phyloP scores from a whole-genome alignment of 2,329 filamentous ascomycete genomes.

The Botrytis pseudocinerea region DNA sequence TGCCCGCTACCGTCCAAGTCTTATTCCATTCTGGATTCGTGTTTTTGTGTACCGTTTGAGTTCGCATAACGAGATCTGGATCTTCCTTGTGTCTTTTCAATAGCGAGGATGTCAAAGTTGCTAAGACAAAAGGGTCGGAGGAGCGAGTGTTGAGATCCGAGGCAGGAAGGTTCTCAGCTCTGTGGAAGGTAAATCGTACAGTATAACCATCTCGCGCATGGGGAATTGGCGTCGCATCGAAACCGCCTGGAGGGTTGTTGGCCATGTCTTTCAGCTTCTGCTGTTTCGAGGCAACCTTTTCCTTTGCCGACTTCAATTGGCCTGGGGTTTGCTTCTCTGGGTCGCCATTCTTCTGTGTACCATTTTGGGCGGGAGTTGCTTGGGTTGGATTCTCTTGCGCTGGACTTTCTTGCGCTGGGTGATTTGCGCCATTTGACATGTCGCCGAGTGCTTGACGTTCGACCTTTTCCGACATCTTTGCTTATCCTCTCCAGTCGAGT shows the following conservation, averaged over 20 bases:
- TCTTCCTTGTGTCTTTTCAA: slow-evolving; percentile 83
- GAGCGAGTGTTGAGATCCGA: slow-evolving; percentile 76
- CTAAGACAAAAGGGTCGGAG: slow-evolving; percentile 80
- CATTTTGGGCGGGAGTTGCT: background rate
- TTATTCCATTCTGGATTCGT: slow-evolving; percentile 80
- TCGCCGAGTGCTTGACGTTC: slow-evolving; percentile 3
- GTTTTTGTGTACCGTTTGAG: slow-evolving; percentile 69
- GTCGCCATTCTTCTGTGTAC: background rate
- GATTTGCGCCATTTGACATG: background rate
- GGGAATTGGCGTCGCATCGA: slow-evolving; percentile 76
- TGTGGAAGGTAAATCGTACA: slow-evolving; percentile 79
- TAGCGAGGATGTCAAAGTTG: slow-evolving; percentile 68
- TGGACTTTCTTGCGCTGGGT: background rate
- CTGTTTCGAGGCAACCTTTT: slow-evolving; percentile 39
- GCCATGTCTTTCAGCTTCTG: slow-evolving; percentile 39
- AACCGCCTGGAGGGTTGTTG: slow-evolving; percentile 59
- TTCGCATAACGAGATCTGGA: slow-evolving; percentile 71
- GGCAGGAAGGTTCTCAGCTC: slow-evolving; percentile 76
- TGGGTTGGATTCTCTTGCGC: background rate
- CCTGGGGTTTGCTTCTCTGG: slow-evolving; percentile 16
- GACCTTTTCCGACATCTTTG: slow-evolving; percentile 20
- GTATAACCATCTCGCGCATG: slow-evolving; percentile 77
- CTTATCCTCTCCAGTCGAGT: background rate
- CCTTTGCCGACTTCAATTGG: slow-evolving; percentile 31
- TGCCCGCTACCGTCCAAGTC: slow-evolving; percentile 84